Percentiles rank a stretch among this genome's conserved stretches.
Evolutionary conservation across 2,329 filamentous ascomycete species (phyloP).

Genomic region (Elsinoe perseae): DNA sequence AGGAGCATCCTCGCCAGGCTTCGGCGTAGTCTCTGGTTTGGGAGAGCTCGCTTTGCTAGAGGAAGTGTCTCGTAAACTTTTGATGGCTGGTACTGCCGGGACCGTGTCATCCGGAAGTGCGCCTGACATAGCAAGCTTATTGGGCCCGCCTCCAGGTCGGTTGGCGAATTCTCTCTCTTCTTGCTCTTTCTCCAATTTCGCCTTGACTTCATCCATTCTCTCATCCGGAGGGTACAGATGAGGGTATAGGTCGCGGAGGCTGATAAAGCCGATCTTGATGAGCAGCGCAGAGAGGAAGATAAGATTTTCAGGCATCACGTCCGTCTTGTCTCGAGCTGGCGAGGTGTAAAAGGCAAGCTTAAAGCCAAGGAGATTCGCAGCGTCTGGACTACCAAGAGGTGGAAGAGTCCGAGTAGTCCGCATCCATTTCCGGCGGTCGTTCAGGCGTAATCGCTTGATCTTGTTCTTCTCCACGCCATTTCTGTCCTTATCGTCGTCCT

Average conservation of each 20-base stretch:
- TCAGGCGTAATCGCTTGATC: conserved; percentile 41
- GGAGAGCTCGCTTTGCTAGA: conserved; percentile 34
- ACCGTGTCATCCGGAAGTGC: conserved; percentile 75
- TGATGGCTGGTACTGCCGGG: conserved; percentile 40
- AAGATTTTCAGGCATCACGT: conserved; percentile 81
- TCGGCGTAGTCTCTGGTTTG: conserved; percentile 34
- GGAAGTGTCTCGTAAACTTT: conserved; percentile 40
- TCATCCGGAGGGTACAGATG: conserved; percentile 84
- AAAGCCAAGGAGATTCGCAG: conserved; percentile 91
- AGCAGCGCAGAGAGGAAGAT: conserved; percentile 86
- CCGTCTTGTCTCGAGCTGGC: conserved; percentile 61
- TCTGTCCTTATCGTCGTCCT: conserved; percentile 28
- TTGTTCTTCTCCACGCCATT: conserved; percentile 34
- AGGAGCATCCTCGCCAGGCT: conserved; percentile 40
- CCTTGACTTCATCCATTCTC: conserved; percentile 66
- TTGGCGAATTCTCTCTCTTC: conserved; percentile 67
- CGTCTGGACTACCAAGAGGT: conserved; percentile 78
- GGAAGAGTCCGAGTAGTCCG: conserved; percentile 71
- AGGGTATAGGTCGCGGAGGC: conserved; percentile 79
- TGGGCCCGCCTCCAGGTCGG: conserved; percentile 62
- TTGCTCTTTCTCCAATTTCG: conserved; percentile 65
- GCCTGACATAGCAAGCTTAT: conserved; percentile 80
- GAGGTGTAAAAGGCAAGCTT: conserved; percentile 94
- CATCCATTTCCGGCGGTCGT: conserved; percentile 65
- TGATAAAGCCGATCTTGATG: conserved; percentile 96